These are phyloP conservation scores for Ceratocystis papillata DNA, from an alignment of 2,329 filamentous ascomycete genomes.

Conservation along the genomic window DNA sequence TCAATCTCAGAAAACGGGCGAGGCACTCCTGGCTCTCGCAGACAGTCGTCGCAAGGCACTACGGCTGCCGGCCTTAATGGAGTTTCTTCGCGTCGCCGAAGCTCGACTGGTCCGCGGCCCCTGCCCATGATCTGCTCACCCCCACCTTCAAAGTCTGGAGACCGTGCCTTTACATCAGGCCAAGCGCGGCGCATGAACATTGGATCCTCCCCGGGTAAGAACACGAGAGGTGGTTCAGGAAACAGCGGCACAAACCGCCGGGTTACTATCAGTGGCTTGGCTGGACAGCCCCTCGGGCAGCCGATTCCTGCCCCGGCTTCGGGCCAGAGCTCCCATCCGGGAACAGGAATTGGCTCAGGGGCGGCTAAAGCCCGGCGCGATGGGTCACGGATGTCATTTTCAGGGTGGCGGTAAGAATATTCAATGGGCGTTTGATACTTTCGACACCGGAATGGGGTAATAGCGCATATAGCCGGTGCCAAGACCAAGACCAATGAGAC, in stretches of 20 bases:
- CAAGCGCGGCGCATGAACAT: constrained; percentile 50
- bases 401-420: constrained; percentile 1
- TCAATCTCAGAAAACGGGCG: constrained; percentile 44
- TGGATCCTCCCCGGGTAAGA: constrained; percentile 30
- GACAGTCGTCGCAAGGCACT: not conserved
- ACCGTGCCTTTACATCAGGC: constrained; percentile 39
- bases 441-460: not conserved
- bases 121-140: constrained; percentile 46
- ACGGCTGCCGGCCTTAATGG: constrained; percentile 17
- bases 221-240: constrained; percentile 31
- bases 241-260: constrained; percentile 30
- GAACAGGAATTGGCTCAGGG: not conserved
- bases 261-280: constrained; percentile 33
- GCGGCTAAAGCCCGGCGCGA: constrained; percentile 1
- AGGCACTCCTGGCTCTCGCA: constrained; percentile 1
- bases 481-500: not conserved
- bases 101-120: constrained; percentile 41
- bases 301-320: not conserved
- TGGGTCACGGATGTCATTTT: constrained; percentile 7
- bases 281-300: constrained; percentile 20
- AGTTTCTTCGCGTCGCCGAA: constrained; percentile 40
- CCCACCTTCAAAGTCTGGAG: constrained; percentile 30
- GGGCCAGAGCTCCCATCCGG: not conserved
- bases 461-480: no score
- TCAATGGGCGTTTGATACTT: not conserved